Evolutionary conservation across 179 eudicot species (phyloP).

Genomic region (Heliamphora pulchella): DNA sequence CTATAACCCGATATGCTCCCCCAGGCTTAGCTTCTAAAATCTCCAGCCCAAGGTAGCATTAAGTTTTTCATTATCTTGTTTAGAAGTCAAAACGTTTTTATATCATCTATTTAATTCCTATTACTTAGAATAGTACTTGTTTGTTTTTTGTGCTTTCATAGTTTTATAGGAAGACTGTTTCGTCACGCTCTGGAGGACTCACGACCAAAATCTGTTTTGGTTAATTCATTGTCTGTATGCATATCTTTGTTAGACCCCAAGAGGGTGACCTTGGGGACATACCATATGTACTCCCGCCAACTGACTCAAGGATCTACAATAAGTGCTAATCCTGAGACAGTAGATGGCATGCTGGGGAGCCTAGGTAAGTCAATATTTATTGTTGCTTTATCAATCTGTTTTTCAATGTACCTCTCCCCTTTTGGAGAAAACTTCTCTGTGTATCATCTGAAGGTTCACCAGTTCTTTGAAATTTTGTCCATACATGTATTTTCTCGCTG

Average conservation of each 20-base stretch:
- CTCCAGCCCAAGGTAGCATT: conserved; percentile 75
- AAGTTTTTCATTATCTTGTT: not conserved
- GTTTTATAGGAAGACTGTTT: conserved; percentile 81
- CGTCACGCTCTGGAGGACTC: conserved; percentile 83
- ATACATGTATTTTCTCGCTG: not conserved
- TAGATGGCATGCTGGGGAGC: conserved; percentile 85
- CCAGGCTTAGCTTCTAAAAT: conserved; percentile 77
- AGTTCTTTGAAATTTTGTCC: not conserved
- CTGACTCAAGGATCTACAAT: conserved; percentile 50
- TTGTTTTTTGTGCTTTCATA: conserved; percentile 26
- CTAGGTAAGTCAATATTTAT: conserved; percentile 40
- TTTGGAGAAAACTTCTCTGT: not conserved
- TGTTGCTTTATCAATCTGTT: not conserved
- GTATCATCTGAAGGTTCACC: not conserved
- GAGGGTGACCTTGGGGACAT: conserved; percentile 59
- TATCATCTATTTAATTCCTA: not conserved
- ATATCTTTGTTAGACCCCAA: conserved; percentile 93
- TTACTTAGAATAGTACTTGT: conserved; percentile 2
- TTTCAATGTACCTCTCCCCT: not conserved
- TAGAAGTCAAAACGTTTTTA: not conserved
- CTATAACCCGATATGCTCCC: conserved; percentile 83
- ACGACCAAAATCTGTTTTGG: conserved; percentile 87
- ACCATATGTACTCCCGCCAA: conserved; percentile 63
- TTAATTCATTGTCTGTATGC: conserved; percentile 79
- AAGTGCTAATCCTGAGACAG: conserved; percentile 68